phyloP scores from a whole-genome alignment of 2,329 filamentous ascomycete species.

The Podosphaera xanthii region DNA sequence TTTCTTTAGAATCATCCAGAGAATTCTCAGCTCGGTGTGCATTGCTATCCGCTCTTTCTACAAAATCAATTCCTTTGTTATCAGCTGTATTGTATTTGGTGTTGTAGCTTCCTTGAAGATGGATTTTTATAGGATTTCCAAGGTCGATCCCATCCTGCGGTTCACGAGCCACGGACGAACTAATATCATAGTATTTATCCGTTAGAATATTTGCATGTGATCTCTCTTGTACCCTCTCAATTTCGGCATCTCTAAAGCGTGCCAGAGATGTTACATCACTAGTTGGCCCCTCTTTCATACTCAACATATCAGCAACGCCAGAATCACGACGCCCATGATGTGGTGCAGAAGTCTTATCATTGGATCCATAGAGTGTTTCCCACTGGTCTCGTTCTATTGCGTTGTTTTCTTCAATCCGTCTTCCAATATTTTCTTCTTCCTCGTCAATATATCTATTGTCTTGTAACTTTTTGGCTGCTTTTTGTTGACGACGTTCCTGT shows the following conservation, averaged over 20 bases:
- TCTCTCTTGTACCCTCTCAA: conserved; percentile 29
- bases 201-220: background rate
- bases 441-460: conserved; percentile 30
- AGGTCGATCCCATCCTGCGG: conserved; percentile 7
- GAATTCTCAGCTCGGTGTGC: background rate
- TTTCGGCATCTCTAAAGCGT: conserved; percentile 21
- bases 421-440: conserved; percentile 49
- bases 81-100: background rate
- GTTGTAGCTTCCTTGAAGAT: background rate
- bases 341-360: conserved; percentile 18
- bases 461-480: conserved; percentile 25
- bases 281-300: conserved; percentile 20
- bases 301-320: conserved; percentile 20
- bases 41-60: background rate
- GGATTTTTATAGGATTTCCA: conserved; percentile 21
- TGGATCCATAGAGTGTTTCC: conserved; percentile 56
- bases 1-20: background rate
- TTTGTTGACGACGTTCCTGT: conserved; percentile 33
- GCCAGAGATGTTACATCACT: conserved; percentile 13
- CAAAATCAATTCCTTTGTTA: background rate
- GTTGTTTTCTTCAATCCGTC: conserved; percentile 38
- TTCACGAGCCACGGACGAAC: conserved; percentile 9
- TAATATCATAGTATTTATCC: conserved; percentile 18
- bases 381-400: conserved; percentile 41
- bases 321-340: conserved; percentile 10